phyloP scores from a whole-genome alignment of 2,329 filamentous ascomycete genomes.

The Colletotrichum simmondsii region DNA sequence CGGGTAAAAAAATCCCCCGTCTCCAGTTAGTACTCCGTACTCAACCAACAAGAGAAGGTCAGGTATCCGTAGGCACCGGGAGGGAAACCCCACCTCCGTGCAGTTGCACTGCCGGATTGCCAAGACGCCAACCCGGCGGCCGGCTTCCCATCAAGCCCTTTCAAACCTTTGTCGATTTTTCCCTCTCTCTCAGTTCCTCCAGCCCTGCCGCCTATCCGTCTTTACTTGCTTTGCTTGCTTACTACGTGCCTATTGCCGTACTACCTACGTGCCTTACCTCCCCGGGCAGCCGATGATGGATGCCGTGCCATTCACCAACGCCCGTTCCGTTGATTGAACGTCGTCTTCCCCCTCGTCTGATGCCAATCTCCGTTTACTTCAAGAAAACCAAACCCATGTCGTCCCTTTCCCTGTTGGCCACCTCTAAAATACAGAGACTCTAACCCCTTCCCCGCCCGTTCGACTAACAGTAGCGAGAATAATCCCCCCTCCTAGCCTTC shows the following conservation, averaged over 20 bases:
- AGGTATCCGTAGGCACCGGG: neutral
- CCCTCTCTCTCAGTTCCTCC: neutral
- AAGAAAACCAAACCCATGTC: neutral
- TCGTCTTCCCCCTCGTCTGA: too few relatives aligned
- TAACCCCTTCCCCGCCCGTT: neutral
- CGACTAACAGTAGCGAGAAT: neutral
- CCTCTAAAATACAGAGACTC: neutral
- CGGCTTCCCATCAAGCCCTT: conserved; percentile 13
- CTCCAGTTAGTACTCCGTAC: too few relatives aligned
- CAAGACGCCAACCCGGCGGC: conserved; percentile 28
- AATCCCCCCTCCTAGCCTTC: neutral
- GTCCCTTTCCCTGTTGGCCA: neutral
- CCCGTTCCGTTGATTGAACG: neutral
- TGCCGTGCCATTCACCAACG: neutral
- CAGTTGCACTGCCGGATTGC: conserved; percentile 32
- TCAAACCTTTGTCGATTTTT: conserved; percentile 1
- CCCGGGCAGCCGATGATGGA: neutral
- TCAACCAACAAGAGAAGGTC: neutral
- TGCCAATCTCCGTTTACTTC: too few relatives aligned
- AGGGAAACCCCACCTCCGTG: neutral
- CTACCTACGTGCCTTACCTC: neutral
- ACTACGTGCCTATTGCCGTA: neutral
- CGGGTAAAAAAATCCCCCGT: neutral
- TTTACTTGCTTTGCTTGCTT: too few relatives aligned
- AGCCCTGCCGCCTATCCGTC: neutral